Evolutionary conservation across 148 eudicot species (phyloP), one percentile per base, ranked within the genome.

Genomic region (Rheum nobile): DNA sequence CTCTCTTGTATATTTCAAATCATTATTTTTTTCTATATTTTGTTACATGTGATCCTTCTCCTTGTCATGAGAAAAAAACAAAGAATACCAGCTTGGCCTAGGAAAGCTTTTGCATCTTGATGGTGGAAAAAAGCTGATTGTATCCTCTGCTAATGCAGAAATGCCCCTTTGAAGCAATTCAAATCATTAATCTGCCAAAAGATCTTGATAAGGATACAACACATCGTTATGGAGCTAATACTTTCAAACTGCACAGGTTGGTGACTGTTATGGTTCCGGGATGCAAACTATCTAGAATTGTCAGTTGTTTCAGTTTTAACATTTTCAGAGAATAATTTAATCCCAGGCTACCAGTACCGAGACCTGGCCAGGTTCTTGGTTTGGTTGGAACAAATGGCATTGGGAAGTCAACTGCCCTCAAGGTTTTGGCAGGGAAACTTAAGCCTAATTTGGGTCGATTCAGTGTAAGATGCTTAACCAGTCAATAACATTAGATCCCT

Each of bases 351-450:
- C 97, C 99, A 4, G 92, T 92, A 52, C 99, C 97, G 38, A 92
- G 99, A 82, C 99, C 99, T 6, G 97, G 99, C 13, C 99, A 96
- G 78, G 99, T 96, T 85, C 97, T 92, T 81, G 99, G 99, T 42
- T 86, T 96, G 85, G 99, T 96, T 75, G 99, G 99, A 79, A 92
- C 99, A 71, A 96, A 96, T 85, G 99, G 99, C 26, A 96, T 96
- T 84, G 99, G 99, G 67, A 96, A 96, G 79, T 92, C 96, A 44
- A 95, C 99, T 73, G 96, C 97, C 26, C 96, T 95, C 26, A 92
- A 95, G 89, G 99, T 96, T 70, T 83, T 96, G 86, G 97, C 99
- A 73, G 97, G 99, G 78, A 92, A 92, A 74, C 78, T 96, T 83
- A 96, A 96, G 76, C 99, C 99, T 39, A 96, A 96, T 80, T 77